phyloP scores from a whole-genome alignment of 805 yeast species.

The Candida cerambycidarum region DNA sequence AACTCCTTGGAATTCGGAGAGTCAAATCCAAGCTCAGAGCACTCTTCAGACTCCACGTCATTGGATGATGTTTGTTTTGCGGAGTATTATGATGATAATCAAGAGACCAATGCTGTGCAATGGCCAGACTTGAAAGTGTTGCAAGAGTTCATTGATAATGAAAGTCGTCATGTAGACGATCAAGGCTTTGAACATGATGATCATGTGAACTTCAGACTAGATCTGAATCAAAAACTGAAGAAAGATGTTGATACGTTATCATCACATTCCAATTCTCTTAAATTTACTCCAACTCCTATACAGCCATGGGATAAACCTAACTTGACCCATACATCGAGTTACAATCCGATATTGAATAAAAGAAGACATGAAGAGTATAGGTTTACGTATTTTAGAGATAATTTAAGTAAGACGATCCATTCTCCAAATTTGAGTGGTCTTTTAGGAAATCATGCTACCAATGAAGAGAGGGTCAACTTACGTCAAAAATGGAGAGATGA shows the following conservation, averaged over 20 bases:
- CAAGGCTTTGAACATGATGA: slow-evolving; percentile 8
- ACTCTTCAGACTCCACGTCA: slow-evolving; percentile 67
- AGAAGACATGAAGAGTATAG: slow-evolving; percentile 43
- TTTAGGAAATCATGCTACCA: slow-evolving; percentile 22
- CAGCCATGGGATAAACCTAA: slow-evolving; percentile 19
- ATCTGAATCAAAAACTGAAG: slow-evolving; percentile 24
- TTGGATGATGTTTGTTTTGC: slow-evolving; percentile 93
- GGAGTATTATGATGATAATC: slow-evolving; percentile 49
- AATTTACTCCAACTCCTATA: slow-evolving; percentile 72
- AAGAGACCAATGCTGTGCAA: slow-evolving; percentile 21
- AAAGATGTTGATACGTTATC: not conserved
- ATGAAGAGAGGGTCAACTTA: slow-evolving; percentile 12
- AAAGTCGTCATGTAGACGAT: slow-evolving; percentile 29
- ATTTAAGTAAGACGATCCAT: slow-evolving; percentile 84
- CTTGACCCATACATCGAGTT: slow-evolving; percentile 56
- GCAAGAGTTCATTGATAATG: slow-evolving; percentile 76
- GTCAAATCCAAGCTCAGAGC: slow-evolving; percentile 65
- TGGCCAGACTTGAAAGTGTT: slow-evolving; percentile 88
- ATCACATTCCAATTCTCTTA: slow-evolving; percentile 16
- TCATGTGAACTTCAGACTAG: slow-evolving; percentile 14
- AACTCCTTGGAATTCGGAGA: slow-evolving; percentile 43
- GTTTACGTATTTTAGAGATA: slow-evolving; percentile 91
- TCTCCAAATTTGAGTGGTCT: slow-evolving; percentile 86
- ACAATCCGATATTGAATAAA: slow-evolving; percentile 21
- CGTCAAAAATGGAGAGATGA: slow-evolving; percentile 18